These are phyloP conservation scores for Candida verbasci DNA, from an alignment of 805 yeast species.

Conservation along the genomic window DNA sequence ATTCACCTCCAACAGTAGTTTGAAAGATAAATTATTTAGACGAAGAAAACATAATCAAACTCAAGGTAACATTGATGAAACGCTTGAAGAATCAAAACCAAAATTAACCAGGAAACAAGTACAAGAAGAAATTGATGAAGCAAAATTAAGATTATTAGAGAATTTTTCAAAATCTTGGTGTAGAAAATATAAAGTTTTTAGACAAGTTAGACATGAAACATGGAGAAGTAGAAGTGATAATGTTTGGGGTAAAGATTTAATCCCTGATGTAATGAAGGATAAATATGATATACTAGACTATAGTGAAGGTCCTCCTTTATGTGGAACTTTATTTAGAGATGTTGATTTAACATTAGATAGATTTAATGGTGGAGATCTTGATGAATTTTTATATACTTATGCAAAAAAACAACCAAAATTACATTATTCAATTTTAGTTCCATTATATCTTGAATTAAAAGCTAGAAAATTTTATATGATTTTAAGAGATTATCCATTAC, in stretches of 20 bases:
- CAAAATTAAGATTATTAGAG: slow-evolving; percentile 19
- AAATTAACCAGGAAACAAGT: slow-evolving; percentile 20
- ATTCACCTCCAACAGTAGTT: background rate
- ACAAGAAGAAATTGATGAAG: slow-evolving; percentile 20
- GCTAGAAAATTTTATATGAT: slow-evolving; percentile 41
- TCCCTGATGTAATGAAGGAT: slow-evolving; percentile 24
- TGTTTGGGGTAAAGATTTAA: slow-evolving; percentile 32
- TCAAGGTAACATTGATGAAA: slow-evolving; percentile 2
- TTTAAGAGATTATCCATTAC: slow-evolving; percentile 54
- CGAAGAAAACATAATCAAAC: slow-evolving; percentile 1
- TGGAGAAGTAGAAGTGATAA: slow-evolving; percentile 23
- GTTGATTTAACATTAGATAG: slow-evolving; percentile 26
- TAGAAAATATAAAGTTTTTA: slow-evolving; percentile 23
- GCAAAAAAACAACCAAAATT: slow-evolving; percentile 52
- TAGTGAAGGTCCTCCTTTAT: slow-evolving; percentile 28
- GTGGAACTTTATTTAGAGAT: slow-evolving; percentile 25
- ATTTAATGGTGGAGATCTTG: slow-evolving; percentile 29
- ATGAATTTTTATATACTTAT: slow-evolving; percentile 29
- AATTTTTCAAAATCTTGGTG: slow-evolving; percentile 34
- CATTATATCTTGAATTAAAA: slow-evolving; percentile 42
- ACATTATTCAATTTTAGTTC: slow-evolving; percentile 52
- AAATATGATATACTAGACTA: slow-evolving; percentile 34
- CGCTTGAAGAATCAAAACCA: background rate
- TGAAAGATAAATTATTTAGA: slow-evolving; percentile 9
- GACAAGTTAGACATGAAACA: slow-evolving; percentile 15